Base-by-base conservation (phyloP, 2,329 filamentous ascomycete genomes). In the Colletotrichum acutatum region DNA sequence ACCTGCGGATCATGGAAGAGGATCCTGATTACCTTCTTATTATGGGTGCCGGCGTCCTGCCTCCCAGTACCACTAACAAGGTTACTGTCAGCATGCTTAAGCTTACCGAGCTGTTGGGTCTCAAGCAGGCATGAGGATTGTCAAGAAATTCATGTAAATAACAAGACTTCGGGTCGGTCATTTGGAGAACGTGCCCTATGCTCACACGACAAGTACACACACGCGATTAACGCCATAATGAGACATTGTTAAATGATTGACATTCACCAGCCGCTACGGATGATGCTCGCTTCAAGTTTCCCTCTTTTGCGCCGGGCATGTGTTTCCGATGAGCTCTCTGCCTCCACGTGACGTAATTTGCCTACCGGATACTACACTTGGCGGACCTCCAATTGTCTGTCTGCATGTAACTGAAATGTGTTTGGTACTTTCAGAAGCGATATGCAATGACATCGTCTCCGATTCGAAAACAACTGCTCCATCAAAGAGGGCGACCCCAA, bases 41-140 rank as follows among this genome's bases (percentile, higher is more conserved):
- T 57, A 84, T 84, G 71, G 84, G 84, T 0, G 86, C 80, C 0
- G 83, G 84, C 0, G 80, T 83, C n/a, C 78, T 86, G 76, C 87
- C 86, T 5, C 85, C 85, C 1, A 86, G 82, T 54, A 86, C 80
- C 42, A 84, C 83, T 42, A 88, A 89, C 54, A 78, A 83, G 76
- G 80, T 85, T 3, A 82, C 79, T 16, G 68, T 83, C 49, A 84
- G 82, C 53, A 79, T 85, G 42, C 77, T 82, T 12, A 75, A 75
- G 26, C 66, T 80, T 2, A 79, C 79, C 0, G 74, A 81, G 73
- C 59, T 75, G 8, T 14, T 75, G 22, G 67, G 62, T 16, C 71
- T 74, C n/a, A 67, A 66, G 62, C 66, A 70, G 58, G 71, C 66
- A 26, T 72, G 16, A 60, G 28, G 3, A 1, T 7, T 37, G 14